Base-by-base conservation (phyloP, 805 yeast genomes). In the Suhomyces tanzawaensis region DNA sequence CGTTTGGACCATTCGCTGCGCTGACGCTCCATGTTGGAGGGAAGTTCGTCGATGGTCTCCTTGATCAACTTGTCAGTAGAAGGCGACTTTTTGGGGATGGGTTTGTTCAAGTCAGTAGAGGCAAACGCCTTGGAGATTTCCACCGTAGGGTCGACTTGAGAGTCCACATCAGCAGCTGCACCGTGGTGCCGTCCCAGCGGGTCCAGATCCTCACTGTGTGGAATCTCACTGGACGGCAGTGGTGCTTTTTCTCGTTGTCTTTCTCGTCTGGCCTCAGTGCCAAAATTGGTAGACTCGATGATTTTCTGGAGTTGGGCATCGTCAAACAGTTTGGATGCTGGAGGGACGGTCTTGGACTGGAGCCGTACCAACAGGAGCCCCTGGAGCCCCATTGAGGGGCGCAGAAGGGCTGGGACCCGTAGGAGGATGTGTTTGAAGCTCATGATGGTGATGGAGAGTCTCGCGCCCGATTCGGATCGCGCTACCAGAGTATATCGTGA, bases 11-110 rank as follows among this genome's bases (percentile, higher is more conserved):
- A 14, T 17, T 69, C 29, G 71, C 55, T 60, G 34, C 77, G 58
- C 17, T 57, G 50, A 14, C 60, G 48, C 41, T 72, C 77, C 36
- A 67, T 53, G 40, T 71, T 70, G 0, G 77, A 72, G 3, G 80
- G 79, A 17, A 76, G 48, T 29, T 61, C 66, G 1, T 50, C 52
- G 26, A 62, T 57, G 27, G 62, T 67, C 19, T 25, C 19, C 14
- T 40, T 42, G 16, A 51, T 40, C 14, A 29, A 23, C 28, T 36
- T 27, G 29, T 36, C 32, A n/a, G 39, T 36, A n/a, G 24, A 11
- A 4, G 36, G 19, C 15, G 35, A 32, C 6, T 15, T 24, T 16
- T 14, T 12, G 22, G 34, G 27, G 6, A 16, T 17, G 5, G 30
- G 30, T 12, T 27, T 27, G 7, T 32, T 32, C 17, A 15, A 12